phyloP scores from a whole-genome alignment of 345 rosid species.

The Excoecaria agallocha region DNA sequence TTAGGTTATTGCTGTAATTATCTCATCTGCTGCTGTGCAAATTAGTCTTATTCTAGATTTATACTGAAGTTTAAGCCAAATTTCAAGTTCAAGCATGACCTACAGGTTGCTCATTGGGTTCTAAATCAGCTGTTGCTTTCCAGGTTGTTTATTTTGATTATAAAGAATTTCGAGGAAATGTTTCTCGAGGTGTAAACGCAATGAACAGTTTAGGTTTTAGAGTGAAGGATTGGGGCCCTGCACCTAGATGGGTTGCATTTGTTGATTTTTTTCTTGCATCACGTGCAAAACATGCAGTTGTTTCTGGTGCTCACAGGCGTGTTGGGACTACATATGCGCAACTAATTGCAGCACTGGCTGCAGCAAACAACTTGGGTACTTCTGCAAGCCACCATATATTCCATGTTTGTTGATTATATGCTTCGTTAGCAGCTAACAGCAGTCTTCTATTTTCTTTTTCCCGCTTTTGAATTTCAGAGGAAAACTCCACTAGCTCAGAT shows the following conservation, averaged over 20 bases:
- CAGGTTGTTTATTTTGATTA: constrained; percentile 87
- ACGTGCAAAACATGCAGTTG: constrained; percentile 68
- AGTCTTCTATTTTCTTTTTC: not conserved
- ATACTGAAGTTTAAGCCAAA: not conserved
- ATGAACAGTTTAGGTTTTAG: constrained; percentile 56
- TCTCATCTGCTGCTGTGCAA: not conserved
- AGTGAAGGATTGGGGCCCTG: constrained; percentile 96
- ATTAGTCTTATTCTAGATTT: constrained; percentile 1
- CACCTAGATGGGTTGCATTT: constrained; percentile 99
- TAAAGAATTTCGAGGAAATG: constrained; percentile 59
- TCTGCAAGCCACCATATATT: not conserved
- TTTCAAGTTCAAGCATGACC: not conserved
- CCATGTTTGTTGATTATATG: not conserved
- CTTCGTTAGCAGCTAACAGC: constrained; percentile 8
- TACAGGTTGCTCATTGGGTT: not conserved
- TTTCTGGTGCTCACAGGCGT: constrained; percentile 88
- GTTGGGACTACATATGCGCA: constrained; percentile 95
- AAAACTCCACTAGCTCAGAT: constrained; percentile 43
- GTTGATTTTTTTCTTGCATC: constrained; percentile 97
- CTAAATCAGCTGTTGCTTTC: constrained; percentile 22
- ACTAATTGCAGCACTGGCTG: constrained; percentile 81
- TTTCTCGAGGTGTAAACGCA: constrained; percentile 39
- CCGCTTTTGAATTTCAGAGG: constrained; percentile 42
- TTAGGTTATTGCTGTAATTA: not conserved
- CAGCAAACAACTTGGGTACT: constrained; percentile 75